Percentiles rank a stretch among this genome's conserved stretches.
phyloP scores from a whole-genome alignment of 169 alveolate genomes.

The Theileria parva region DNA sequence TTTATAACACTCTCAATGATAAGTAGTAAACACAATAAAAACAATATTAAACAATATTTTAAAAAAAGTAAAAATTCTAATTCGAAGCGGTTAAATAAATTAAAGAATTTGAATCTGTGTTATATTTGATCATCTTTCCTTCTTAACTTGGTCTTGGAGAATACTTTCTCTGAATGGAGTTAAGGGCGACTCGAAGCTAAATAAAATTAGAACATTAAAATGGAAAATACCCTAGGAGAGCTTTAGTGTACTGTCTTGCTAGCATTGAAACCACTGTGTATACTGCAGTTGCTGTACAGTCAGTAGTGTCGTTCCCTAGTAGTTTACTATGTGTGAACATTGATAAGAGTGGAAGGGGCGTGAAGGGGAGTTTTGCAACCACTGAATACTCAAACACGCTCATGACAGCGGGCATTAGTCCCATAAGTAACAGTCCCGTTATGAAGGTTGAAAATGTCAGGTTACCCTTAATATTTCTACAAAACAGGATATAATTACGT shows the following conservation, averaged over 20 bases:
- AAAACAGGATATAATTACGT: background rate
- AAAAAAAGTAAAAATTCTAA: too few species aligned
- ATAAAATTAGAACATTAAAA: background rate
- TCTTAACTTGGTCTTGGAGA: constrained; percentile 15
- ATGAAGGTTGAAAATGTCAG: constrained; percentile 40
- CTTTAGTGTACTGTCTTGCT: constrained; percentile 67
- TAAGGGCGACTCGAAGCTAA: constrained; percentile 53
- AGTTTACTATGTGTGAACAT: constrained; percentile 72
- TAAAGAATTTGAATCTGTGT: background rate
- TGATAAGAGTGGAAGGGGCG: constrained; percentile 68
- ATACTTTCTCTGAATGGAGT: constrained; percentile 44
- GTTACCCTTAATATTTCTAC: constrained; percentile 38
- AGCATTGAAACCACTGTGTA: constrained; percentile 75
- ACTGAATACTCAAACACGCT: constrained; percentile 78
- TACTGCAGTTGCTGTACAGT: constrained; percentile 76
- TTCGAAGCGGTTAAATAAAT: background rate
- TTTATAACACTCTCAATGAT: background rate
- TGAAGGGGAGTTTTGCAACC: constrained; percentile 78
- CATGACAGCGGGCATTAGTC: constrained; percentile 75
- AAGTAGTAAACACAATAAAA: background rate
- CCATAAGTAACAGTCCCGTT: constrained; percentile 78
- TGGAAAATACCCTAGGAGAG: constrained; percentile 62
- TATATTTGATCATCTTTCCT: background rate
- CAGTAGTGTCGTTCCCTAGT: constrained; percentile 64
- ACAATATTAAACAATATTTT: too few species aligned